Percentiles rank a stretch among this genome's conserved stretches.
phyloP scores from a whole-genome alignment of 2,329 filamentous ascomycete species.

The Dothistroma septosporum region DNA sequence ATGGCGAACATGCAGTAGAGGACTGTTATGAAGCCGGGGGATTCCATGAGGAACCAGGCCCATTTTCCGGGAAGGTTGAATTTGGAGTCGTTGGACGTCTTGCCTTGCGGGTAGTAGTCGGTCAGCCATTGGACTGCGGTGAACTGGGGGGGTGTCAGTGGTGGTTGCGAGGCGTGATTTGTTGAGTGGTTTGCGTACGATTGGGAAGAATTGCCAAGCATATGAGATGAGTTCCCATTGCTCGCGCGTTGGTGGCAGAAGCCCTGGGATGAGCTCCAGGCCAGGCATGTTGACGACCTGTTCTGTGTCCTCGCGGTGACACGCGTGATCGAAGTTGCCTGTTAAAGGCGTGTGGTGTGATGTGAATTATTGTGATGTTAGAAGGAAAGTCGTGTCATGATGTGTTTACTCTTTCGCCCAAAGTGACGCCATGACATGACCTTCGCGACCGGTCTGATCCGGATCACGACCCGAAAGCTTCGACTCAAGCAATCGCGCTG shows the following conservation, averaged over 20 bases:
- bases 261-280: constrained; percentile 44
- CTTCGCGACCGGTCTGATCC: not conserved
- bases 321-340: not conserved
- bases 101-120: constrained; percentile 87
- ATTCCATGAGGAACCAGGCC: constrained; percentile 87
- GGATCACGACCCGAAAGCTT: not conserved
- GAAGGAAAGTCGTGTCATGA: constrained; percentile 1
- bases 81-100: constrained; percentile 70
- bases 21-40: constrained; percentile 69
- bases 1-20: constrained; percentile 74
- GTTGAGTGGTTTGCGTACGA: constrained; percentile 36
- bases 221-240: constrained; percentile 47
- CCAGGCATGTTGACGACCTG: constrained; percentile 14
- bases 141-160: constrained; percentile 50
- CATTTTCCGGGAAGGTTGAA: constrained; percentile 86
- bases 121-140: constrained; percentile 69
- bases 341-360: not conserved
- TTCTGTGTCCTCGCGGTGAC: not conserved
- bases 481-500: not conserved
- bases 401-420: constrained; percentile 1
- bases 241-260: constrained; percentile 48
- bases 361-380: not conserved
- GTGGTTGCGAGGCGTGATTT: not conserved
- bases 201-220: constrained; percentile 49
- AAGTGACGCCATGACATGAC: not conserved